Percentiles rank a stretch among this genome's conserved stretches.
These are phyloP conservation scores for Dillenia turbinata DNA, from an alignment of 164 flowering plant genomes.

Conservation along the genomic window DNA sequence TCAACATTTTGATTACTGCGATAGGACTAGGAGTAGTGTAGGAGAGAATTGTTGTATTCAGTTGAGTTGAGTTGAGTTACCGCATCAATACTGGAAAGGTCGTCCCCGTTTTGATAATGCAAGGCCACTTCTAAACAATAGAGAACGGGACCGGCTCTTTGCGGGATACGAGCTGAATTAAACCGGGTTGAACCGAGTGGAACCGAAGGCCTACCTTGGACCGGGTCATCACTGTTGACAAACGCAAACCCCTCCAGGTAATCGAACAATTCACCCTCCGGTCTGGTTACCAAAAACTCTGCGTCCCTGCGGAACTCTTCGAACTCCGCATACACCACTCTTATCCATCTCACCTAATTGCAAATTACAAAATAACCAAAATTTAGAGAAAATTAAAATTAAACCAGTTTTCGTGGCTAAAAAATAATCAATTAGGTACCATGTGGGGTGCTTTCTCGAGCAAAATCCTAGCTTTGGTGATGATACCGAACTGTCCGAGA, in stretches of 20 bases:
- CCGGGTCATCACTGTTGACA: constrained; percentile 66
- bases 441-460: constrained; percentile 66
- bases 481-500: constrained; percentile 87
- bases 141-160: constrained; percentile 53
- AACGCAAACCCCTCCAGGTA: constrained; percentile 87
- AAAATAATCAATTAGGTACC: constrained; percentile 26
- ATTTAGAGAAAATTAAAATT: constrained; percentile 11
- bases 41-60: too few species aligned
- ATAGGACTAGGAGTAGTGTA: too few species aligned
- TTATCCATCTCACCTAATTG: constrained; percentile 78
- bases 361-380: constrained; percentile 2
- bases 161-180: constrained; percentile 42
- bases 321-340: constrained; percentile 74
- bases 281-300: constrained; percentile 55
- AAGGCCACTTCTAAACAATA: constrained; percentile 83
- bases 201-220: constrained; percentile 71
- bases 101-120: constrained; percentile 34
- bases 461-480: constrained; percentile 65
- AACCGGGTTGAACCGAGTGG: constrained; percentile 38
- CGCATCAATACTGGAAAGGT: constrained; percentile 31
- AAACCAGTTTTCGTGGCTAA: neutral
- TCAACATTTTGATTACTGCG: too few species aligned
- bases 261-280: constrained; percentile 51
- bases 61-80: constrained; percentile 14
- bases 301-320: constrained; percentile 61